Evolutionary conservation across 371 early-diverging fungal species (phyloP), one percentile per base, ranked within the genome.

Genomic region (Vairimorpha apis): DNA sequence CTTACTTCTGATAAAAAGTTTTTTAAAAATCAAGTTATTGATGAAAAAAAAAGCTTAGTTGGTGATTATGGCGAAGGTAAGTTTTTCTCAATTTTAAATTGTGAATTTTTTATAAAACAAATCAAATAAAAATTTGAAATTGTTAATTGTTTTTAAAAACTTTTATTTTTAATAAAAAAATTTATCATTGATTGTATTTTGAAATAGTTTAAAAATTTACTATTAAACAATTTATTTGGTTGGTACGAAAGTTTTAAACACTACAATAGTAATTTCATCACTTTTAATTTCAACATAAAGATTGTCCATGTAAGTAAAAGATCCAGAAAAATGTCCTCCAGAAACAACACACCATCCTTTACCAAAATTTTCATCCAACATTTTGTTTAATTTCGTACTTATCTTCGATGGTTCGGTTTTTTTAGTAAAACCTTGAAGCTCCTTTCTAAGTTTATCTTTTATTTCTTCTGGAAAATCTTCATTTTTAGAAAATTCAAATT

Each of bases 301-400:
- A 23, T 64, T 53, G 5, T 67, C 74, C 21, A 68, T 58, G 35
- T 63, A 79, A 2, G 79, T 55, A 53, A 81, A 82, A 25, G 70
- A 49, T 5, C 83, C 83, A 0, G 74, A 33, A 64, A 80, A 76
- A 63, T 75, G 79, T 10, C 66, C 74, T 27, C 83, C 83, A 2
- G 70, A 60, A 37, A 79, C 76, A n/a, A 82, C 83, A 63, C 73
- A 74, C 83, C 83, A 82, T 1, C 83, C 83, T 65, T 72, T 67
- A 8, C 67, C 74, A 66, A 70, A 77, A 49, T 80, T 70, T 27
- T 65, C 53, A 44, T 82, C 83, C 12, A 82, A 64, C 53, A 53
- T 59, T 13, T 70, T 64, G 29, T 80, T 82, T 7, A 82, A 23
- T 27, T 45, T 16, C 8, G 68, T 38, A 18, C 53, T 43, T 45